A percentile compares a stretch with the other conserved stretches of the same genome.
Evolutionary conservation across 441 rosid genomes (phyloP).

Genomic region (Gossypium trilobum): DNA sequence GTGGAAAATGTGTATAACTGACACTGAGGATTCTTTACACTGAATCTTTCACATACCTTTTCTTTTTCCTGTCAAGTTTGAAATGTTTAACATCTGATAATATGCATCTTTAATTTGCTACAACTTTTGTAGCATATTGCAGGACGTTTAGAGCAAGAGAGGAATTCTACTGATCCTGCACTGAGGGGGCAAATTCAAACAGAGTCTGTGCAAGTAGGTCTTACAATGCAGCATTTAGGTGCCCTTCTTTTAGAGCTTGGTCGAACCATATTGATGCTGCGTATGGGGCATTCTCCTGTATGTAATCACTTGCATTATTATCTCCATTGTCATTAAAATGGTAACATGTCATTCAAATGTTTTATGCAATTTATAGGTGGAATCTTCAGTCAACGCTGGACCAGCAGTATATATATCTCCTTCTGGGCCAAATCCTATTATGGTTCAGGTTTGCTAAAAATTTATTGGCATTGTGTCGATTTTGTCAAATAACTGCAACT

Average conservation of each 20-base stretch:
- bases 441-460: slow-evolving; percentile 66
- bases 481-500: not conserved
- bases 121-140: slow-evolving; percentile 76
- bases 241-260: slow-evolving; percentile 93
- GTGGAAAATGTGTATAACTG: not conserved
- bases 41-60: not conserved
- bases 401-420: slow-evolving; percentile 80
- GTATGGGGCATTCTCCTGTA: slow-evolving; percentile 80
- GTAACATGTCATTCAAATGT: not conserved
- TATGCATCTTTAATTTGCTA: slow-evolving; percentile 38
- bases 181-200: slow-evolving; percentile 66
- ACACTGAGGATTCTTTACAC: not conserved
- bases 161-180: slow-evolving; percentile 52
- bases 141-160: slow-evolving; percentile 71
- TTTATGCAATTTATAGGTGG: slow-evolving; percentile 39
- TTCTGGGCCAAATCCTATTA: slow-evolving; percentile 64
- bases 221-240: slow-evolving; percentile 82
- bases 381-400: slow-evolving; percentile 73
- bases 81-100: slow-evolving; percentile 32
- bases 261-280: slow-evolving; percentile 69
- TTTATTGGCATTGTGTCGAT: not conserved
- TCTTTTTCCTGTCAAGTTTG: not conserved
- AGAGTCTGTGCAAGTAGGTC: slow-evolving; percentile 64
- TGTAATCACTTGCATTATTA: slow-evolving; percentile 13
- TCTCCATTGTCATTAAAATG: not conserved